These are phyloP conservation scores for Fusarium musae DNA, from an alignment of 2,329 filamentous ascomycete genomes.

Conservation along the genomic window DNA sequence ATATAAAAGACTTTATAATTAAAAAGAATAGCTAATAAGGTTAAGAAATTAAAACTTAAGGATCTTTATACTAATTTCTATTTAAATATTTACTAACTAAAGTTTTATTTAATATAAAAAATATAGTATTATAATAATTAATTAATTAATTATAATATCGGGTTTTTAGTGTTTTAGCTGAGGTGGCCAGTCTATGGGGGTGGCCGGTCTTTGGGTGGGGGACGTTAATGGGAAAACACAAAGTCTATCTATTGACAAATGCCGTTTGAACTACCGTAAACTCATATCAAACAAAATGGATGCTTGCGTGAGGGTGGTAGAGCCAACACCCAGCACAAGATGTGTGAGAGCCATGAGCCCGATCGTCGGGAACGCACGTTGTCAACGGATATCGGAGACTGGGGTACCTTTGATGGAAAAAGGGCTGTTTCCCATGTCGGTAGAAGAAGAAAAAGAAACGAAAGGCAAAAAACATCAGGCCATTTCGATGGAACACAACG, in stretches of 20 bases:
- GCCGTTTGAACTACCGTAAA: neutral
- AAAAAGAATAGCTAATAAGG: too few relatives aligned
- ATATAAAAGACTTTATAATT: too few relatives aligned
- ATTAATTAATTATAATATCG: too few relatives aligned
- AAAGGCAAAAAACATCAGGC: conserved; percentile 20
- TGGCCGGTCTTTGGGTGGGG: too few relatives aligned
- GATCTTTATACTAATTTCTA: too few relatives aligned
- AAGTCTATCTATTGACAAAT: neutral
- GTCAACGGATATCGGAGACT: conserved; percentile 26
- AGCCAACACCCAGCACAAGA: neutral
- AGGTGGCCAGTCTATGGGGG: too few relatives aligned
- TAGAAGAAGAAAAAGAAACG: conserved; percentile 2
- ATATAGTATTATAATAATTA: too few relatives aligned
- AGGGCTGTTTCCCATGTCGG: conserved; percentile 11
- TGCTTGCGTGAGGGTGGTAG: neutral
- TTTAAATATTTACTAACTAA: too few relatives aligned
- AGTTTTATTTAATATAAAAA: too few relatives aligned
- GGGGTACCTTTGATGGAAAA: conserved; percentile 3
- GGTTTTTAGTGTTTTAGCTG: too few relatives aligned
- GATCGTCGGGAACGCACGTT: conserved; percentile 32
- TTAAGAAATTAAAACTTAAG: too few relatives aligned
- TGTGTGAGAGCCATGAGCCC: neutral
- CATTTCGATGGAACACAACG: conserved; percentile 7
- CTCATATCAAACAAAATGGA: neutral
- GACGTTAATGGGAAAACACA: neutral